Evolutionary conservation across 768 basidiomycete species (phyloP).

Genomic region (Podaxis pistillaris): DNA sequence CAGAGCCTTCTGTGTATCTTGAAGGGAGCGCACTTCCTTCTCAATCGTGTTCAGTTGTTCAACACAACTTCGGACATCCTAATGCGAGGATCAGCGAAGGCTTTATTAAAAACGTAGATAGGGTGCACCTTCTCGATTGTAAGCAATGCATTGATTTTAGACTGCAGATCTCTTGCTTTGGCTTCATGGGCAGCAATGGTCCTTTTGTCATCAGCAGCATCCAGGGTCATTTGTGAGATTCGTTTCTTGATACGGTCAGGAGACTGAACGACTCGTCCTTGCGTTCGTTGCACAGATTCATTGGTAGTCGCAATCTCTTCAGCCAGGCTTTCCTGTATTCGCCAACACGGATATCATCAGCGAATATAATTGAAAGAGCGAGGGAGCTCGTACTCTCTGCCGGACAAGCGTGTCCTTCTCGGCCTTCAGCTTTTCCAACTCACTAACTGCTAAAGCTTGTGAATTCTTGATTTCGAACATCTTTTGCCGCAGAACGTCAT

Average conservation of each 20-base stretch:
- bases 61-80: constrained; percentile 72
- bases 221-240: constrained; percentile 72
- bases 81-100: background rate
- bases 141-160: constrained; percentile 67
- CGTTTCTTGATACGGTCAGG: constrained; percentile 86
- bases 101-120: background rate
- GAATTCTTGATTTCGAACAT: constrained; percentile 70
- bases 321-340: constrained; percentile 56
- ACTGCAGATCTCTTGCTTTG: constrained; percentile 75
- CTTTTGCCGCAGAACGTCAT: constrained; percentile 56
- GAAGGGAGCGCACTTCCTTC: constrained; percentile 62
- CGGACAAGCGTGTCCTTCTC: constrained; percentile 64
- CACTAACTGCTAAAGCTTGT: constrained; percentile 56
- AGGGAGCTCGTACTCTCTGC: constrained; percentile 49
- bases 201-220: constrained; percentile 69
- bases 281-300: constrained; percentile 61
- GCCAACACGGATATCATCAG: background rate
- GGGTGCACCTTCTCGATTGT: constrained; percentile 69
- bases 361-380: constrained; percentile 1
- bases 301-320: constrained; percentile 56
- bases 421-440: constrained; percentile 68
- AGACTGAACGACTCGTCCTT: constrained; percentile 82
- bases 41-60: constrained; percentile 78
- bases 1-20: constrained; percentile 64
- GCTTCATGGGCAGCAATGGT: constrained; percentile 61